Evolutionary conservation across 2,329 filamentous ascomycete species (phyloP), one percentile per base, ranked within the genome.

Genomic region (Scedosporium aurantiacum): DNA sequence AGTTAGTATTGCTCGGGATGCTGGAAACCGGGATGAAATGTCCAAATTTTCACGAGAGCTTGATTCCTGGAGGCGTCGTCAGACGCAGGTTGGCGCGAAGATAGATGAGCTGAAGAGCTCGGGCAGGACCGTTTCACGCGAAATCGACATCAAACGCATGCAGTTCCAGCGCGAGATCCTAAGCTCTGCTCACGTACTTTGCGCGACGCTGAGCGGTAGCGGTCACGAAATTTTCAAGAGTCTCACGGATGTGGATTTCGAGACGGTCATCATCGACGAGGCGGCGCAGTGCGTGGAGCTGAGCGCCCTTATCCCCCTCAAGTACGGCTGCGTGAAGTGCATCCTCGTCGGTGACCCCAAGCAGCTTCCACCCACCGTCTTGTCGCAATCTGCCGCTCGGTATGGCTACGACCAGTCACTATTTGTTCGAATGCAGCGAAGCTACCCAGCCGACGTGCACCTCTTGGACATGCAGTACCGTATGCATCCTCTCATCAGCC

Each of bases 171-270:
- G 97, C 72, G 86, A 94, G 66, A 90, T 99, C 61, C 83, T 99
- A 55, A 89, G 96, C 70, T 86, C 87, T 25, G 91, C 94, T 1
- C 90, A 99, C 74, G 89, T 99, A 59, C 85, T 99, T 32, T 99
- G 94, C 73, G 90, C 93, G 50, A 99, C 94, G 0, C 84, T 99
- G 61, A 97, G 92, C 72, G 94, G 93, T 68, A 93, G 89, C 72
- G 94, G 94, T 3, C 95, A 99, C 69, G 94, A 99, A 66, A 96
- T 97, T 86, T 96, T 99, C 76, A 91, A 93, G 73, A 89, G 88
- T 67, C 76, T 99, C 61, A 92, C 90, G 68, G 91, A 88, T 67
- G 91, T 99, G 59, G 94, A 99, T 72, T 99, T 99, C 67, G 94
- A 99, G 74, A 97, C 94, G 0, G 94, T 99, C 66, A 90, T 99